These are phyloP conservation scores for Cyclotella distinguenda DNA, from an alignment of 108 stramenopile genomes.

Conservation along the genomic window DNA sequence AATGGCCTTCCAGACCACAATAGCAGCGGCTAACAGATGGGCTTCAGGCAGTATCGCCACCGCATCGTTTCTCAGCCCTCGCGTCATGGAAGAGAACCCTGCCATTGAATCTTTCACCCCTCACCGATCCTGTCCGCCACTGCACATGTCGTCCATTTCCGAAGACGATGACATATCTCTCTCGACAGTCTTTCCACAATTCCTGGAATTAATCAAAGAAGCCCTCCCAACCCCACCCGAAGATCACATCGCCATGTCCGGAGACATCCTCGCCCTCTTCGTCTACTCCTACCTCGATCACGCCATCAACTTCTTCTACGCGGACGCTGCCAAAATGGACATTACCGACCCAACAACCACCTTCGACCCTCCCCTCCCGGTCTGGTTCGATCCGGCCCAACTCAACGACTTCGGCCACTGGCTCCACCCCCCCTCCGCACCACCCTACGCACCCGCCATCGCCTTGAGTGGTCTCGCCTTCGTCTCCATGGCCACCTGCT, in stretches of 20 bases:
- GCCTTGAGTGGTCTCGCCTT: conserved; percentile 54
- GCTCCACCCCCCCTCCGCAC: conserved; percentile 24
- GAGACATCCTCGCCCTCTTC: conserved; percentile 72
- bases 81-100: background rate
- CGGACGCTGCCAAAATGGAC: conserved; percentile 15
- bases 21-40: background rate
- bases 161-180: conserved; percentile 29
- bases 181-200: conserved; percentile 1
- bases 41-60: background rate
- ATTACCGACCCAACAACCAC: conserved; percentile 1
- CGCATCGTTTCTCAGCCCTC: background rate
- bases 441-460: conserved; percentile 64
- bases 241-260: conserved; percentile 71
- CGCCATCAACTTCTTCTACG: conserved; percentile 51
- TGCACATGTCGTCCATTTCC: conserved; percentile 33
- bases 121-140: background rate
- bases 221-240: conserved; percentile 70
- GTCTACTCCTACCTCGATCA: conserved; percentile 77
- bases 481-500: conserved; percentile 61
- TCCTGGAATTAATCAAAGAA: conserved; percentile 7
- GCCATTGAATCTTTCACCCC: background rate
- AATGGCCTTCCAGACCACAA: background rate
- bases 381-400: conserved; percentile 57
- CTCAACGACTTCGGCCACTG: conserved; percentile 28
- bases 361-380: conserved; percentile 41